Percentiles rank a stretch among this genome's conserved stretches.
Conservation (phyloP, 805 yeast species). For the Saturnispora zaruensis region DNA sequence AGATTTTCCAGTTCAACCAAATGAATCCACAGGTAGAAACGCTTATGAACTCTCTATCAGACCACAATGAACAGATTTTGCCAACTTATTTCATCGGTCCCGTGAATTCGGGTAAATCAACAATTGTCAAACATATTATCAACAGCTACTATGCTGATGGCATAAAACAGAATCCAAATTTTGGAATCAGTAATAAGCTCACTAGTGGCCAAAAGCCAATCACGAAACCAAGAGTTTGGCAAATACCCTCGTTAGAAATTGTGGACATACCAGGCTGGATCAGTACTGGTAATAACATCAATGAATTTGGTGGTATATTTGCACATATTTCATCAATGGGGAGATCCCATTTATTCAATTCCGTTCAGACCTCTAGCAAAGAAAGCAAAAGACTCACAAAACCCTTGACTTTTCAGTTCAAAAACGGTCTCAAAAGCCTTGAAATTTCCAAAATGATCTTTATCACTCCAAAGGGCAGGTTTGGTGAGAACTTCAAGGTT, state of each 20-base stretch:
- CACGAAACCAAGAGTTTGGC: slow-evolving; percentile 11
- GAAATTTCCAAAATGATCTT: slow-evolving; percentile 5
- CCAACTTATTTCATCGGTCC: slow-evolving; percentile 24
- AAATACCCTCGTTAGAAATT: slow-evolving; percentile 14
- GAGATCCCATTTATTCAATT: not conserved
- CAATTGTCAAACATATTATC: slow-evolving; percentile 11
- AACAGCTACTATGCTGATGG: not conserved
- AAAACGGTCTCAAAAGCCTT: not conserved
- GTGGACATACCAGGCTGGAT: slow-evolving; percentile 27
- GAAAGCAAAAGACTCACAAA: not conserved
- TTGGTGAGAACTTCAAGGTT: slow-evolving; percentile 1
- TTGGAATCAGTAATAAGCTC: slow-evolving; percentile 2
- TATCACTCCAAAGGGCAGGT: slow-evolving; percentile 6
- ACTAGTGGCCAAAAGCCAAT: slow-evolving; percentile 8
- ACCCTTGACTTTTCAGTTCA: not conserved
- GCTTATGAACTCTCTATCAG: slow-evolving; percentile 5
- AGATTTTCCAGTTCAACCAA: not conserved
- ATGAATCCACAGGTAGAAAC: not conserved
- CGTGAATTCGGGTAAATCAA: slow-evolving; percentile 25
- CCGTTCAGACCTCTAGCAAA: not conserved
- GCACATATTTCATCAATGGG: slow-evolving; percentile 3
- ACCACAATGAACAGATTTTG: not conserved
- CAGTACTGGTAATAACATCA: slow-evolving; percentile 17
- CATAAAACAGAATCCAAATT: not conserved
- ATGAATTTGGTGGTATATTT: slow-evolving; percentile 9